Evolutionary conservation across 441 rosid species (phyloP), one percentile per base, ranked within the genome.

Genomic region (Populus hybrid): DNA sequence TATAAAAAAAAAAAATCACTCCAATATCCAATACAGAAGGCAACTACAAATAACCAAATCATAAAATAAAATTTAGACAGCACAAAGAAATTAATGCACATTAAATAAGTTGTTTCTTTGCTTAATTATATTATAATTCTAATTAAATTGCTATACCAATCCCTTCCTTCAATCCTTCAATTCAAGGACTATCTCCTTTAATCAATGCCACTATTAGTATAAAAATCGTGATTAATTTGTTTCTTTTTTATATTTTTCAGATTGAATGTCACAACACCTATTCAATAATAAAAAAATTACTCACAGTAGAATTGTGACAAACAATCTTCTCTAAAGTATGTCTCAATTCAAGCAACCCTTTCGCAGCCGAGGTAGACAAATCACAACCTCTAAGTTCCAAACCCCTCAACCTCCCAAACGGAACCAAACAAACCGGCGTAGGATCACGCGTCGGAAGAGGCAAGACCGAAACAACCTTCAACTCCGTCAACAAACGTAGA

Each of bases 291-390:
- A 35, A 72, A 26, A 24, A 67, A 68, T 18, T 70, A 87, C 96
- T 89, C 72, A 95, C 99, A 72, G 99, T 92, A 74, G 99, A 95
- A 82, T 95, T 91, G 73, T 93, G 98, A 80, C 99, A 95, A 46
- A 90, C 84, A 75, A 95, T 89, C 85, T 94, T 95, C 86, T 95
- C 98, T 85, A 95, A 81, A 12, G 97, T 91, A 83, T 89, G 93
- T 63, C 97, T 86, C 80, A 95, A 83, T 85, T 95, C 93, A 16
- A 95, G 91, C 86, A 95, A 85, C 18, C 99, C 99, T 81, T 85
- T 91, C 9, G 99, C 98, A 3, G 96, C 93, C 1, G 99, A 94
- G 23, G 97, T 89, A 3, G 98, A 94, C 90, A 95, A 87, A 88
- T 95, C 97, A 74, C 99, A 95, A 0, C 97, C 93, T 79, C 97